These are phyloP conservation scores for Aureobasidium lini DNA, from an alignment of 2,329 filamentous ascomycete genomes.

Conservation along the genomic window DNA sequence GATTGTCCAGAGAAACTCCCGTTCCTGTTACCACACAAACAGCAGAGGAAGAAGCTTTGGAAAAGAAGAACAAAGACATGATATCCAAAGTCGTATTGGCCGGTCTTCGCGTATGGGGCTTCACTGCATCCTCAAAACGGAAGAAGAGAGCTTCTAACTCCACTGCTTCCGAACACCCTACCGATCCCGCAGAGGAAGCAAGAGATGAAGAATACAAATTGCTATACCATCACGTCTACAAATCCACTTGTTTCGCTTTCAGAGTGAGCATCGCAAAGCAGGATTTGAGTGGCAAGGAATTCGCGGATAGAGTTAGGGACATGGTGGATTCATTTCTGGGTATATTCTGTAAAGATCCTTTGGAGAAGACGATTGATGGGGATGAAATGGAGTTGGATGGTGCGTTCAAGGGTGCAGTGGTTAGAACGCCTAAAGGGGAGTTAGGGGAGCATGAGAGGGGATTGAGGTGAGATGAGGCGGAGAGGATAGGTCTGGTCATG, in stretches of 20 bases:
- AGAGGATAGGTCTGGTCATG: no score
- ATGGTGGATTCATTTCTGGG: conserved; percentile 40
- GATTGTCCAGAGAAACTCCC: background rate
- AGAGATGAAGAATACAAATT: conserved; percentile 46
- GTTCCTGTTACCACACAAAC: background rate
- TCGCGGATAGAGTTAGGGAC: conserved; percentile 37
- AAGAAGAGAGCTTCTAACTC: conserved; percentile 6
- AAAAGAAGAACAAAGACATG: conserved; percentile 40
- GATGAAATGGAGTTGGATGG: background rate
- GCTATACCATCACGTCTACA: conserved; percentile 46
- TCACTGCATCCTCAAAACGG: conserved; percentile 29
- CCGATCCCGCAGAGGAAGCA: conserved; percentile 16
- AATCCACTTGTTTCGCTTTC: conserved; percentile 42
- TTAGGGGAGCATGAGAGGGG: background rate
- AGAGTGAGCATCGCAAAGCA: conserved; percentile 32
- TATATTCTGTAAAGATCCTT: conserved; percentile 40
- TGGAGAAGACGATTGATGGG: conserved; percentile 17
- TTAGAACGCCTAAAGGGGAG: background rate
- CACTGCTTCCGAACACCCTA: background rate
- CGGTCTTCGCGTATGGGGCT: conserved; percentile 45
- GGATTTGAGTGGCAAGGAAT: conserved; percentile 29
- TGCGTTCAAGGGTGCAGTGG: background rate
- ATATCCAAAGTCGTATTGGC: conserved; percentile 45
- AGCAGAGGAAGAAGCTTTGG: conserved; percentile 14
- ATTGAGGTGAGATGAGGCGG: background rate